Evolutionary conservation across 2,329 filamentous ascomycete genomes (phyloP).

Genomic region (Fusarium domesticum): DNA sequence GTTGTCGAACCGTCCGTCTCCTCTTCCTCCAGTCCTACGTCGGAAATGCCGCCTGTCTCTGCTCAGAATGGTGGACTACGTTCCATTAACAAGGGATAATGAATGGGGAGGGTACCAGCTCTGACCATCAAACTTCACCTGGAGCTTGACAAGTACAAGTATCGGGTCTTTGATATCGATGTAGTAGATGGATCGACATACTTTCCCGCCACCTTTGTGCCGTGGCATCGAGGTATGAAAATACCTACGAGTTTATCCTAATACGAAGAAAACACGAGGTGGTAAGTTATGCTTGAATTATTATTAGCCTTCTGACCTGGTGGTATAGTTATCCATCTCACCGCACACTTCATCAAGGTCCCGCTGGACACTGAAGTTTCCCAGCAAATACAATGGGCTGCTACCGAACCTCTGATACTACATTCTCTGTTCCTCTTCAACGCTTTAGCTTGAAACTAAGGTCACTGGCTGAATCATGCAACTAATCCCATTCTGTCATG

Average conservation of each 20-base stretch:
- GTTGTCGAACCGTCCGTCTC: background rate
- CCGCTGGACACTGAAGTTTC: no score
- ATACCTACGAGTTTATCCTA: no score
- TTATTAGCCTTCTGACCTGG: background rate
- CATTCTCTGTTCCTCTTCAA: background rate
- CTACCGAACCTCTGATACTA: background rate
- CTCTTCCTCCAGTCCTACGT: conserved; percentile 6
- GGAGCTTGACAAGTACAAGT: no score
- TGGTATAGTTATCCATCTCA: no score
- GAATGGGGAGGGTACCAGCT: background rate
- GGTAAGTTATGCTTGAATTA: background rate
- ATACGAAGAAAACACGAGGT: background rate
- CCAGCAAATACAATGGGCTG: no score
- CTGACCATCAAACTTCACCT: background rate
- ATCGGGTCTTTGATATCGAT: background rate
- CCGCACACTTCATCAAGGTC: no score
- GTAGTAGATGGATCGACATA: background rate
- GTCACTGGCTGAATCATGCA: background rate
- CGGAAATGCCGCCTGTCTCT: conserved; percentile 21
- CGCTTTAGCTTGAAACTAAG: background rate
- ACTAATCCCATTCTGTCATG: background rate
- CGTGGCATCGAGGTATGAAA: background rate
- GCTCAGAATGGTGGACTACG: background rate
- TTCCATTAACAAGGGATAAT: background rate
- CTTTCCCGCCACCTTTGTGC: background rate